A percentile compares a stretch with the other conserved stretches of the same genome.
These are phyloP conservation scores for Spinellus fusiger DNA, from an alignment of 192 early-diverging fungal species.

Conservation along the genomic window DNA sequence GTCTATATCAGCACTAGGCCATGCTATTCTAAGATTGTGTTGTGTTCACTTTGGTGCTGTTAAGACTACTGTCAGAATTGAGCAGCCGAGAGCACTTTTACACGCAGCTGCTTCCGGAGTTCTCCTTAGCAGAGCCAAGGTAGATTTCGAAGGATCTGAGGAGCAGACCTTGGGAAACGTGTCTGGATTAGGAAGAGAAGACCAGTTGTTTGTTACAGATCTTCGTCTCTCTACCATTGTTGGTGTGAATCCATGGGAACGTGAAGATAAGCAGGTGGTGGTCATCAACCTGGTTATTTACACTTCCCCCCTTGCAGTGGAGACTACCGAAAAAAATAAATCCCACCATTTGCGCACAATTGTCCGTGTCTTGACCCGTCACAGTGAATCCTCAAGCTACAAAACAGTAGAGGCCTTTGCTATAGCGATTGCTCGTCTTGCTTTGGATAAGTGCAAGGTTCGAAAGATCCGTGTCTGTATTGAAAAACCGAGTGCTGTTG, in stretches of 20 bases:
- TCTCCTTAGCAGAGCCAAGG: slow-evolving; percentile 71
- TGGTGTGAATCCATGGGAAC: slow-evolving; percentile 94
- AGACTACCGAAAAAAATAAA: slow-evolving; percentile 54
- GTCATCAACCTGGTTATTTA: slow-evolving; percentile 75
- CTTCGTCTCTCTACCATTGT: slow-evolving; percentile 80
- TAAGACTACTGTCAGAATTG: slow-evolving; percentile 64
- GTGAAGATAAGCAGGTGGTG: slow-evolving; percentile 88
- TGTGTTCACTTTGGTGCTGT: slow-evolving; percentile 58
- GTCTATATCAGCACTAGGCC: slow-evolving; percentile 68
- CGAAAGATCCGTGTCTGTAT: slow-evolving; percentile 84
- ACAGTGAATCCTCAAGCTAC: slow-evolving; percentile 83
- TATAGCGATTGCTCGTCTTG: slow-evolving; percentile 70
- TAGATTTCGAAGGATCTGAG: slow-evolving; percentile 33
- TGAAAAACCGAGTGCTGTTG: slow-evolving; percentile 93
- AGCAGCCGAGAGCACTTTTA: slow-evolving; percentile 86
- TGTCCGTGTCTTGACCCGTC: slow-evolving; percentile 66
- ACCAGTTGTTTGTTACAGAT: slow-evolving; percentile 81
- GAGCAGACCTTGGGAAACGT: slow-evolving; percentile 33
- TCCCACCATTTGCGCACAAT: slow-evolving; percentile 90
- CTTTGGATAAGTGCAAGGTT: slow-evolving; percentile 75
- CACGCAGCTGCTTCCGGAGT: slow-evolving; percentile 87
- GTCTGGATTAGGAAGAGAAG: slow-evolving; percentile 46
- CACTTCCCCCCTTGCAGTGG: slow-evolving; percentile 31
- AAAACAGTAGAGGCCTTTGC: slow-evolving; percentile 96
- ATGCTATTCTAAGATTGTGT: slow-evolving; percentile 54